phyloP scores from a whole-genome alignment of 257 asterid genomes.

The Mentha longifolia region DNA sequence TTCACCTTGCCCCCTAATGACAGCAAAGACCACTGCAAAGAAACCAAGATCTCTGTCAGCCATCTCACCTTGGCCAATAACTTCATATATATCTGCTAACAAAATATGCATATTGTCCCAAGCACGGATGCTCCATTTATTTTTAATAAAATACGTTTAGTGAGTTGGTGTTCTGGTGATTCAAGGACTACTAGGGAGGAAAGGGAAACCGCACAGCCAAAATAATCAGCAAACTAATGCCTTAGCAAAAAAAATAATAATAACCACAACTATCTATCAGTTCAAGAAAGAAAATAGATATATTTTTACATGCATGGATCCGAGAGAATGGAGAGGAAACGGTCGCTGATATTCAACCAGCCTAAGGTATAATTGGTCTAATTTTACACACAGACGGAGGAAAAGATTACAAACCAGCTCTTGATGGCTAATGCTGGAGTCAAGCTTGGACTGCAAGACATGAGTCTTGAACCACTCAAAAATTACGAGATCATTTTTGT shows the following conservation, averaged over 20 bases:
- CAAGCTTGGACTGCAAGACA: slow-evolving; percentile 77
- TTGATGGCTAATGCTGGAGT: slow-evolving; percentile 76
- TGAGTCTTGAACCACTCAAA: slow-evolving; percentile 87
- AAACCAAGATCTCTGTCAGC: slow-evolving; percentile 33
- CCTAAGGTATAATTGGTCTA: background rate
- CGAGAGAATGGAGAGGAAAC: background rate
- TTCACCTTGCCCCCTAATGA: slow-evolving; percentile 86
- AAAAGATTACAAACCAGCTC: slow-evolving; percentile 75
- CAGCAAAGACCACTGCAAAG: slow-evolving; percentile 76
- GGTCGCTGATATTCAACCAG: background rate
- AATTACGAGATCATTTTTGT: slow-evolving; percentile 54
- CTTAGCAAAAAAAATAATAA: background rate
- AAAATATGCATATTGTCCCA: background rate
- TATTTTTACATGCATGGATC: background rate
- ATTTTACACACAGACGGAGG: slow-evolving; percentile 1
- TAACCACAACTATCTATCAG: background rate
- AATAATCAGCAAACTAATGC: background rate
- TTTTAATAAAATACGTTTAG: background rate
- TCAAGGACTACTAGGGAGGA: background rate
- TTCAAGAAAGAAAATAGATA: background rate
- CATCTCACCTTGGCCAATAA: slow-evolving; percentile 2
- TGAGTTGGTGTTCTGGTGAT: slow-evolving; percentile 1
- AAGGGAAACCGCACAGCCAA: background rate
- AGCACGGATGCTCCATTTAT: slow-evolving; percentile 2
- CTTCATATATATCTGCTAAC: background rate